Conservation (phyloP, 1,139 yeast genomes). For the Kodamaea plutei region DNA sequence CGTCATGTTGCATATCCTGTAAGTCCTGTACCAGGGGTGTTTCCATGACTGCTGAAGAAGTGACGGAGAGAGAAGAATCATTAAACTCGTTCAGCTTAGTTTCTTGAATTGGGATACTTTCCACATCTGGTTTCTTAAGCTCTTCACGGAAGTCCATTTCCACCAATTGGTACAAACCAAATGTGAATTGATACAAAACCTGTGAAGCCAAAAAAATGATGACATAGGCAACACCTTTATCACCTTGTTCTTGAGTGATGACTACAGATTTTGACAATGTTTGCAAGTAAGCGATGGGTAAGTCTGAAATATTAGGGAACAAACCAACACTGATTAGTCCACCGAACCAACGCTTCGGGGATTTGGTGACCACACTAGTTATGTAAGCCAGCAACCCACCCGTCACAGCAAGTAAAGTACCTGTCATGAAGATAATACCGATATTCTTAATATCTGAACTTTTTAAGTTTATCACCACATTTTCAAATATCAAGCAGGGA, state of each 20-base stretch:
- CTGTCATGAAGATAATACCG: slow-evolving; percentile 66
- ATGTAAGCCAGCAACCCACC: slow-evolving; percentile 37
- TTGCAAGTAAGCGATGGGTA: slow-evolving; percentile 86
- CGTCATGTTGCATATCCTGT: slow-evolving; percentile 8
- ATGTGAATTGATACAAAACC: slow-evolving; percentile 64
- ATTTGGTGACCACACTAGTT: slow-evolving; percentile 33
- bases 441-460: slow-evolving; percentile 70
- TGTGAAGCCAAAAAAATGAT: slow-evolving; percentile 76
- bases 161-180: slow-evolving; percentile 71
- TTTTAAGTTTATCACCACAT: slow-evolving; percentile 65
- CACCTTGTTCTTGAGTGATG: slow-evolving; percentile 56
- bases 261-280: slow-evolving; percentile 65
- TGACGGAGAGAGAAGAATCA: not conserved
- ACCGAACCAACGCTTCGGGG: slow-evolving; percentile 76
- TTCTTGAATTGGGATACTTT: not conserved
- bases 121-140: slow-evolving; percentile 10
- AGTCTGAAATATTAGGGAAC: slow-evolving; percentile 70
- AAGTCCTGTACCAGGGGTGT: not conserved
- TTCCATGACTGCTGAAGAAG: not conserved
- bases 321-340: slow-evolving; percentile 66
- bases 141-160: slow-evolving; percentile 61
- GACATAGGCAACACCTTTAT: slow-evolving; percentile 81
- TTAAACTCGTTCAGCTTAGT: not conserved
- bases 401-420: slow-evolving; percentile 38
- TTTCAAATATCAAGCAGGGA: slow-evolving; percentile 77